These are phyloP conservation scores for Groenewaldozyma salmanticensis DNA, from an alignment of 805 yeast species.

Conservation along the genomic window DNA sequence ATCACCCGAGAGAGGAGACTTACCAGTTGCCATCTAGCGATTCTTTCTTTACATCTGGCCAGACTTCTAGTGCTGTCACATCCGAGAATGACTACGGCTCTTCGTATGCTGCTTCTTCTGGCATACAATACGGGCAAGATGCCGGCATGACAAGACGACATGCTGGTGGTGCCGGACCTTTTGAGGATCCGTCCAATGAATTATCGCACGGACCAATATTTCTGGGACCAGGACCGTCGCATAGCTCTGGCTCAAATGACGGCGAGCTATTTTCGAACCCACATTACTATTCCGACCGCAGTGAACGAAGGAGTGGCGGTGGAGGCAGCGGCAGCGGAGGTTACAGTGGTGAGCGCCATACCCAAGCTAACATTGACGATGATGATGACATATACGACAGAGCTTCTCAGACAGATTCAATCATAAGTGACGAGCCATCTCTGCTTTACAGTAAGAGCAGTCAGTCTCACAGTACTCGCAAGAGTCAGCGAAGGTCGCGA, in stretches of 20 bases:
- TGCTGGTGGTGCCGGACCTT: not conserved
- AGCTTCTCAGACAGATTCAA: conserved; percentile 5
- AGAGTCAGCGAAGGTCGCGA: not conserved
- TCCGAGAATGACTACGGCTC: not conserved
- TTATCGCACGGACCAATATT: not conserved
- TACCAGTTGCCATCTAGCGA: not conserved
- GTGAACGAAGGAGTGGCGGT: too few relatives aligned
- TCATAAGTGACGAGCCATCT: conserved; percentile 10
- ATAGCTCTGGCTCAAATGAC: not conserved
- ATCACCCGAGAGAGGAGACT: not conserved
- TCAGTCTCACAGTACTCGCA: conserved; percentile 2
- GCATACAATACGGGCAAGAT: not conserved
- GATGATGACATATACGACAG: not conserved
- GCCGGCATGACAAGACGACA: not conserved
- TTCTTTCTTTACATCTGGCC: conserved; percentile 13
- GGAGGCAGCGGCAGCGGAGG: too few relatives aligned
- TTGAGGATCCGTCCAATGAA: too few relatives aligned
- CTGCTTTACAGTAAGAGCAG: conserved; percentile 4
- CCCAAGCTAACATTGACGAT: too few relatives aligned
- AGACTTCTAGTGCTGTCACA: conserved; percentile 6
- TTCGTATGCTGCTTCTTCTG: not conserved
- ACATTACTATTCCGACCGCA: not conserved
- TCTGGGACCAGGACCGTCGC: not conserved
- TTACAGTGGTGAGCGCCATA: too few relatives aligned
- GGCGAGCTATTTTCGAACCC: too few relatives aligned